Percentiles rank a stretch among this genome's conserved stretches.
phyloP scores from a whole-genome alignment of 257 asterid genomes.

The Lycium ferocissimum region DNA sequence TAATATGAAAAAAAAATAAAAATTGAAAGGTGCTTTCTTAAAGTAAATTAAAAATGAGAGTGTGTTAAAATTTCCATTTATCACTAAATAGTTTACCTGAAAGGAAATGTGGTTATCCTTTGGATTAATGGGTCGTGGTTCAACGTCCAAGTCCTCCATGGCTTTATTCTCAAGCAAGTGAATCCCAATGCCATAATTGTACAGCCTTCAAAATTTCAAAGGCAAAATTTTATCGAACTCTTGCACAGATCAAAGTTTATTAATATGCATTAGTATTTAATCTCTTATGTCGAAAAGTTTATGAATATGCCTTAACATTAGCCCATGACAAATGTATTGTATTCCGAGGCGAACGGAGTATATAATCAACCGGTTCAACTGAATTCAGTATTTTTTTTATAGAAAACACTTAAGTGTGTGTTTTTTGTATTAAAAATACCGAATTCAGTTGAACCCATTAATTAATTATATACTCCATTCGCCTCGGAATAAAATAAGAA shows the following conservation, averaged over 20 bases:
- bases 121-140: constrained; percentile 41
- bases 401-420: too few species aligned
- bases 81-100: constrained; percentile 24
- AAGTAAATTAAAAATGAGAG: too few species aligned
- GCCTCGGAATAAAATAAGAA: neutral
- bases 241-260: neutral
- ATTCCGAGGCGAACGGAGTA: too few species aligned
- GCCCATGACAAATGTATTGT: too few species aligned
- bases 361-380: neutral
- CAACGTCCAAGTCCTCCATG: neutral
- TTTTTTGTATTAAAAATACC: too few species aligned
- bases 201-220: constrained; percentile 36
- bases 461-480: too few species aligned
- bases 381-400: neutral
- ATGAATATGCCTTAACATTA: neutral
- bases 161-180: constrained; percentile 45
- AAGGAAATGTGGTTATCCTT: constrained; percentile 49
- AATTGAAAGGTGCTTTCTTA: too few species aligned
- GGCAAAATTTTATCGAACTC: neutral
- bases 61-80: neutral
- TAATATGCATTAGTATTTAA: too few species aligned
- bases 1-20: too few species aligned
- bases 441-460: too few species aligned
- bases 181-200: constrained; percentile 47
- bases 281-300: too few species aligned